Evolutionary conservation across 2,329 filamentous ascomycete genomes (phyloP).

Genomic region (Aspergillus hiratsukae): DNA sequence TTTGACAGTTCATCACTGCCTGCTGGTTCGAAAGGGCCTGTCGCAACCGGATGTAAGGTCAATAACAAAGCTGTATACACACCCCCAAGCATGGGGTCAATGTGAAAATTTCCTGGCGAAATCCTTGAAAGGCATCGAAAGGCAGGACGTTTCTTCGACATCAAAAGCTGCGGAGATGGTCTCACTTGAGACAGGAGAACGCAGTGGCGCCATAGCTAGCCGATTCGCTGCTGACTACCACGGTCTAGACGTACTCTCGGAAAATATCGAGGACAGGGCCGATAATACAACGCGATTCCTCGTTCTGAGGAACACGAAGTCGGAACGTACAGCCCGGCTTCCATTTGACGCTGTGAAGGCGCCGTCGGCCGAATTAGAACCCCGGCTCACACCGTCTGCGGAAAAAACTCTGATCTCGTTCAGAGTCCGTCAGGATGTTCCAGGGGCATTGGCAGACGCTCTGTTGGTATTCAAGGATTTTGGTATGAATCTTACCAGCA

Average conservation of each 20-base stretch:
- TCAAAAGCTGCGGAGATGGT: conserved; percentile 77
- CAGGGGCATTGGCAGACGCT: conserved; percentile 78
- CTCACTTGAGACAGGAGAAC: conserved; percentile 53
- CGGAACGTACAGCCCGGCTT: conserved; percentile 20
- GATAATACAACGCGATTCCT: conserved; percentile 48
- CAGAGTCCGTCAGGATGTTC: conserved; percentile 69
- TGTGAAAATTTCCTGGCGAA: conserved; percentile 70
- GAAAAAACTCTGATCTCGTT: conserved; percentile 76
- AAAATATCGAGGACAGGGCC: conserved; percentile 45
- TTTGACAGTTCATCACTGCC: conserved; percentile 80
- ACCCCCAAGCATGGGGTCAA: conserved; percentile 94
- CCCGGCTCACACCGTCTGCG: conserved; percentile 3
- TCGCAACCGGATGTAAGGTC: conserved; percentile 45
- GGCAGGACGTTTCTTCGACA: conserved; percentile 79
- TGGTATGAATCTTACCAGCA: conserved; percentile 79
- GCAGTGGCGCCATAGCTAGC: conserved; percentile 73
- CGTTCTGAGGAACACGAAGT: conserved; percentile 36
- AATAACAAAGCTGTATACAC: conserved; percentile 77
- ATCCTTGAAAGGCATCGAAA: conserved; percentile 69
- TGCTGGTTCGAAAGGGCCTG: conserved; percentile 53
- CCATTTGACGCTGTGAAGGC: conserved; percentile 14
- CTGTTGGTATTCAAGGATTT: conserved; percentile 71
- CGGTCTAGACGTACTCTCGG: conserved; percentile 62
- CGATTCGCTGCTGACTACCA: conserved; percentile 66
- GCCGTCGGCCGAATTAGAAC: conserved; percentile 1